Conservation (phyloP, 441 rosid genomes). For the Francoa sonchifolia region DNA sequence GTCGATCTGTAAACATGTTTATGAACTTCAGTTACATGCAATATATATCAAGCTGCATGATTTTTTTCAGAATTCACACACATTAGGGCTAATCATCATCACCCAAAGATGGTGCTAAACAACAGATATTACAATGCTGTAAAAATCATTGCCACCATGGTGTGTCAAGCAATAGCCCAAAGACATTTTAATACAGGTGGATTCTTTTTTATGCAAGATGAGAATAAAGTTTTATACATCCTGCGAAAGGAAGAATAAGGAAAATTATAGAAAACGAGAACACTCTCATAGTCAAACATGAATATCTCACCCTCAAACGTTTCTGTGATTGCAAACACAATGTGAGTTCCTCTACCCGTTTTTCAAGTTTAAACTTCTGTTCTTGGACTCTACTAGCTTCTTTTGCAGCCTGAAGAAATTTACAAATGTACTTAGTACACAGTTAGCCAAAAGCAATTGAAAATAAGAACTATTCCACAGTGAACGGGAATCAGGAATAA, state of each 20-base stretch:
- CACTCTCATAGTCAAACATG: too few relatives aligned
- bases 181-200: background rate
- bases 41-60: slow-evolving; percentile 1
- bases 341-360: slow-evolving; percentile 11
- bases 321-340: slow-evolving; percentile 7
- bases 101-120: slow-evolving; percentile 4
- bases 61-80: background rate
- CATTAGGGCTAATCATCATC: background rate
- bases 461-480: too few relatives aligned
- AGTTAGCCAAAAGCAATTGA: too few relatives aligned
- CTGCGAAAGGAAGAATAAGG: slow-evolving; percentile 4
- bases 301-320: slow-evolving; percentile 1
- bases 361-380: slow-evolving; percentile 5
- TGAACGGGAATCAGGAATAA: too few relatives aligned
- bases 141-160: too few relatives aligned
- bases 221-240: background rate
- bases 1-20: slow-evolving; percentile 4
- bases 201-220: too few relatives aligned
- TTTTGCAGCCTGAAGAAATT: slow-evolving; percentile 6
- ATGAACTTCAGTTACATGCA: background rate
- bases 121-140: slow-evolving; percentile 1
- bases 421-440: background rate
- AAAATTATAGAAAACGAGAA: too few relatives aligned
- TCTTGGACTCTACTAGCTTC: slow-evolving; percentile 1
- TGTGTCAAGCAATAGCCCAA: slow-evolving; percentile 4